These are phyloP conservation scores for Schoenoplectus triqueter DNA, from an alignment of 202 grass and related monocot species.

Conservation along the genomic window DNA sequence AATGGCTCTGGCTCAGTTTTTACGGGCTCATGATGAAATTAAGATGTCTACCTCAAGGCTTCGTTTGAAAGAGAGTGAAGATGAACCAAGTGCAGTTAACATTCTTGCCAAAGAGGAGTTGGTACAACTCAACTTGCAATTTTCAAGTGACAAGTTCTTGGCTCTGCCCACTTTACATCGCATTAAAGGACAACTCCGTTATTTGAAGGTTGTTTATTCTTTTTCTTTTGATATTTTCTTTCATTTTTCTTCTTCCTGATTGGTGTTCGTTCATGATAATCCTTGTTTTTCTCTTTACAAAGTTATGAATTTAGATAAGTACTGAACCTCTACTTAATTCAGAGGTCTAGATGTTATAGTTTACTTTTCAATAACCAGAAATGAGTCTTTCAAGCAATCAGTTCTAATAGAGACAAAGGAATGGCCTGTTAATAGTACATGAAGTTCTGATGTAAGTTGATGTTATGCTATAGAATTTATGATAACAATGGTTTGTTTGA, in stretches of 20 bases:
- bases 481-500: conserved; percentile 33
- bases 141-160: conserved; percentile 84
- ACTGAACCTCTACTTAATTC: background rate
- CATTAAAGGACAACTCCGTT: conserved; percentile 86
- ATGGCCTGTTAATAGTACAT: background rate
- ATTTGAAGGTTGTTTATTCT: conserved; percentile 66
- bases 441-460: conserved; percentile 18
- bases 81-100: conserved; percentile 65
- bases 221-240: background rate
- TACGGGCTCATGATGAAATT: conserved; percentile 89
- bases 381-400: background rate
- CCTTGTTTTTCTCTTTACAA: background rate
- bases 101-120: conserved; percentile 82
- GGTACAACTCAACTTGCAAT: conserved; percentile 71
- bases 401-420: background rate
- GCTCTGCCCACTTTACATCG: conserved; percentile 68
- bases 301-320: background rate
- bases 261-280: background rate
- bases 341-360: background rate
- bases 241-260: background rate
- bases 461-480: conserved; percentile 4
- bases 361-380: background rate
- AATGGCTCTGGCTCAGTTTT: conserved; percentile 74
- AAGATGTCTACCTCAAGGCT: conserved; percentile 89
- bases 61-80: conserved; percentile 70